Percentiles rank a stretch among this genome's conserved stretches.
phyloP scores from a whole-genome alignment of 176 grass and related monocot species.

The Alloteropsis semialata region DNA sequence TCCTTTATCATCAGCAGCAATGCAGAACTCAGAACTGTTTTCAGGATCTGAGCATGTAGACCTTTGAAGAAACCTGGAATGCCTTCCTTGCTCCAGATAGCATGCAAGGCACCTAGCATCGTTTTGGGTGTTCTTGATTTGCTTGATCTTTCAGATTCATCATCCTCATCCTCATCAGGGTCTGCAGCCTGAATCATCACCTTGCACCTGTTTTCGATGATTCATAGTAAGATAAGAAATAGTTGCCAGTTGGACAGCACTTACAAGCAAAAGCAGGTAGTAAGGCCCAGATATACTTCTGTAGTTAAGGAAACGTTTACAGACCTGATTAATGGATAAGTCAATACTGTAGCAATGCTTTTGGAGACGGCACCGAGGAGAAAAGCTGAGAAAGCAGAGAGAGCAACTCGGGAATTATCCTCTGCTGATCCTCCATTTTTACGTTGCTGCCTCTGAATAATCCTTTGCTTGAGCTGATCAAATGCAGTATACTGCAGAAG shows the following conservation, averaged over 20 bases:
- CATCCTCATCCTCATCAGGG: slow-evolving; percentile 42
- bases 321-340: slow-evolving; percentile 94
- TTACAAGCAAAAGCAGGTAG: slow-evolving; percentile 13
- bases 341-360: slow-evolving; percentile 80
- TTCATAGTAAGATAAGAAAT: slow-evolving; percentile 11
- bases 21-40: slow-evolving; percentile 95
- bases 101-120: slow-evolving; percentile 64
- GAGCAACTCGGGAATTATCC: slow-evolving; percentile 57
- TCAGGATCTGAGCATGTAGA: slow-evolving; percentile 85
- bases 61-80: slow-evolving; percentile 94
- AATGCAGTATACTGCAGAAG: slow-evolving; percentile 85
- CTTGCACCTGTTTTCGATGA: slow-evolving; percentile 68
- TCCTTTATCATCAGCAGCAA: slow-evolving; percentile 99
- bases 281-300: background rate
- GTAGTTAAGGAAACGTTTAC: slow-evolving; percentile 20
- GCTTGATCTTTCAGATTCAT: slow-evolving; percentile 34
- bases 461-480: slow-evolving; percentile 85
- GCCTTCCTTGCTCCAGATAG: slow-evolving; percentile 92
- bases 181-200: slow-evolving; percentile 90
- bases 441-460: slow-evolving; percentile 46
- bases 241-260: background rate
- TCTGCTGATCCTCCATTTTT: slow-evolving; percentile 30
- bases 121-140: slow-evolving; percentile 63
- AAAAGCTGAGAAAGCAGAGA: slow-evolving; percentile 89
- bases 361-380: slow-evolving; percentile 82